A percentile compares a stretch with the other conserved stretches of the same genome.
Conservation (phyloP, 129 eudicot species). For the Lonicera japonica region DNA sequence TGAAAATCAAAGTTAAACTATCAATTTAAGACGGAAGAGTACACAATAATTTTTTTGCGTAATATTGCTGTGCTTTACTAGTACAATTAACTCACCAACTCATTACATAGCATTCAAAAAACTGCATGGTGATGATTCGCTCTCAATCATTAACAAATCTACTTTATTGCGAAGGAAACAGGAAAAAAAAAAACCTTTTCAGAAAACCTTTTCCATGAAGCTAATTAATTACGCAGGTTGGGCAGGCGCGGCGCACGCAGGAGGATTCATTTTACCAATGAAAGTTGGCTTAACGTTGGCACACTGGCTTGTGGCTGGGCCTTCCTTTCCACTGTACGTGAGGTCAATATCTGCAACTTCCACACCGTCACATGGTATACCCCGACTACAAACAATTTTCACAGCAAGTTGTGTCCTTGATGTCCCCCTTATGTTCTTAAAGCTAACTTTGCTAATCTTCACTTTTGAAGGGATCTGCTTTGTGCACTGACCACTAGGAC, state of each 20-base stretch:
- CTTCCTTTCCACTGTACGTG: slow-evolving; percentile 27
- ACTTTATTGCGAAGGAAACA: too few species aligned
- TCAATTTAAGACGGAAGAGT: too few species aligned
- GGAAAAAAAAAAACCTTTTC: too few species aligned
- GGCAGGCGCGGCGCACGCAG: slow-evolving; percentile 11
- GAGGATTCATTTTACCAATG: slow-evolving; percentile 23
- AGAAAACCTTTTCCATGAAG: too few species aligned
- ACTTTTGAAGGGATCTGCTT: slow-evolving; percentile 44
- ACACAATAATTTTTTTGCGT: too few species aligned
- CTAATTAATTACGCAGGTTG: too few species aligned
- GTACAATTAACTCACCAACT: too few species aligned
- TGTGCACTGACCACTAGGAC: slow-evolving; percentile 30
- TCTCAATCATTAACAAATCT: too few species aligned
- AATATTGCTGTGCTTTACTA: too few species aligned
- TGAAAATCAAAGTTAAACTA: too few species aligned
- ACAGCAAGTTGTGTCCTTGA: slow-evolving; percentile 26
- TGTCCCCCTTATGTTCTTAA: slow-evolving; percentile 56
- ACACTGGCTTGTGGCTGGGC: slow-evolving; percentile 36
- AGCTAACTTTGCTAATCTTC: slow-evolving; percentile 44
- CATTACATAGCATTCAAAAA: too few species aligned
- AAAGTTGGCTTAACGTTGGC: slow-evolving; percentile 31
- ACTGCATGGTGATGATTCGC: too few species aligned
- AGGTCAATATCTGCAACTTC: slow-evolving; percentile 39
- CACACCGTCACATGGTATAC: slow-evolving; percentile 41
- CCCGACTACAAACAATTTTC: slow-evolving; percentile 45